Percentiles rank a stretch among this genome's conserved stretches.
Conservation (phyloP, 2,329 filamentous ascomycete species). For the Pseudogymnoascus pannorum region DNA sequence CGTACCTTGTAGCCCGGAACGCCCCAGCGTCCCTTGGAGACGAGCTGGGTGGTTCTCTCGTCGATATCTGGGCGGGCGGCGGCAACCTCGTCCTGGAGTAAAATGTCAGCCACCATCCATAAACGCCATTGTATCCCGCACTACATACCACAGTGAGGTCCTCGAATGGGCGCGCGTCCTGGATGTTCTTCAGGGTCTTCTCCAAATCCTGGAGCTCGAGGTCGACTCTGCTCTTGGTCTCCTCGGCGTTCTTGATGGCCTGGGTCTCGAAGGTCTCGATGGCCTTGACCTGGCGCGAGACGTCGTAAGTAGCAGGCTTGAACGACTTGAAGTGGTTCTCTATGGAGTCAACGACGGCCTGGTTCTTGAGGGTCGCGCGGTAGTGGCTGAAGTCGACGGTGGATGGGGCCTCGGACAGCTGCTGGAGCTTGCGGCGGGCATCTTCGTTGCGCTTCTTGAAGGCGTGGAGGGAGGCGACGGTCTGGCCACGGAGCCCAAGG, state of each 20-base stretch:
- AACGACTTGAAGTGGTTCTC: conserved; percentile 90
- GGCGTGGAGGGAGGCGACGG: conserved; percentile 78
- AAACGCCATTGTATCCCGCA: conserved; percentile 61
- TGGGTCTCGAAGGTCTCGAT: conserved; percentile 97
- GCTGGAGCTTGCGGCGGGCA: conserved; percentile 84
- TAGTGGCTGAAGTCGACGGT: conserved; percentile 90
- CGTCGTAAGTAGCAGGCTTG: conserved; percentile 90
- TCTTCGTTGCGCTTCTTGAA: conserved; percentile 99
- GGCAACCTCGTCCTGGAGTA: conserved; percentile 80
- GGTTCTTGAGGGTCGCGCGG: conserved; percentile 90
- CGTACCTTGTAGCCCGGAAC: conserved; percentile 98
- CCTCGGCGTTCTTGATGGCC: conserved; percentile 92
- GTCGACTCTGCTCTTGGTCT: conserved; percentile 94
- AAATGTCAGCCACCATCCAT: conserved; percentile 12
- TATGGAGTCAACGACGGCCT: conserved; percentile 89
- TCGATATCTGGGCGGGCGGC: conserved; percentile 94
- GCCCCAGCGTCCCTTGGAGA: conserved; percentile 96
- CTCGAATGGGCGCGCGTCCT: conserved; percentile 90
- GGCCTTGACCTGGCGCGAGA: conserved; percentile 88
- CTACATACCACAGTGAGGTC: conserved; percentile 97
- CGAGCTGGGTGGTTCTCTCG: conserved; percentile 89
- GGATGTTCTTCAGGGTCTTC: conserved; percentile 94
- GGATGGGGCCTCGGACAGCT: conserved; percentile 76
- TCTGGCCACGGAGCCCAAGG: conserved; percentile 93
- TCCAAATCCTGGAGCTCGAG: conserved; percentile 88